A percentile compares a stretch with the other conserved stretches of the same genome.
These are phyloP conservation scores for Amoebophrya sp. DNA, from an alignment of 169 alveolate species.

Conservation along the genomic window DNA sequence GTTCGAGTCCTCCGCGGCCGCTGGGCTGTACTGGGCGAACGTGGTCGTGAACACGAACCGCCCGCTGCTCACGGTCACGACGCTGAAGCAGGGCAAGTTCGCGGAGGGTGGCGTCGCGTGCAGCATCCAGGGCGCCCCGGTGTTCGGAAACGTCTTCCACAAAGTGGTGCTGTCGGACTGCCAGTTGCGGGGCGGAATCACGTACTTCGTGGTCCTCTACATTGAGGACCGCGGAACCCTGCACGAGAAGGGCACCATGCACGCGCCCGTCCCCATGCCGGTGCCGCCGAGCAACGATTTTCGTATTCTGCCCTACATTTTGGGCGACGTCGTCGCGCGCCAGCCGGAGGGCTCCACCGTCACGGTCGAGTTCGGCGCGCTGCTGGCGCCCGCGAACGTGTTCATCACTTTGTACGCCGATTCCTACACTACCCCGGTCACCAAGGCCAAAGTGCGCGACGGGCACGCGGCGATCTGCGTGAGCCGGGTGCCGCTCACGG, in stretches of 20 bases:
- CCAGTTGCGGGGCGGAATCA: not conserved
- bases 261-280: not conserved
- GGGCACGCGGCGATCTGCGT: not conserved
- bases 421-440: not conserved
- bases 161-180: not conserved
- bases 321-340: not conserved
- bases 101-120: not conserved
- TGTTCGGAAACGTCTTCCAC: not conserved
- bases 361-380: not conserved
- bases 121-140: not conserved
- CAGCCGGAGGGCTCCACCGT: not conserved
- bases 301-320: not conserved
- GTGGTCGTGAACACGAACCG: not conserved
- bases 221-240: not conserved
- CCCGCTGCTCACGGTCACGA: not conserved
- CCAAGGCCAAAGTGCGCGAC: not conserved
- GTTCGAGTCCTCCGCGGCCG: not conserved
- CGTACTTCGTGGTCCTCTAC: not conserved
- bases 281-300: not conserved
- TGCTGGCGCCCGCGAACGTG: not conserved
- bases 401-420: not conserved
- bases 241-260: not conserved
- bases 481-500: not conserved
- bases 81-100: not conserved
- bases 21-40: not conserved